Percentiles rank a stretch among this genome's conserved stretches.
Conservation (phyloP, 495 filamentous ascomycete species). For the Penicillium herquei region DNA sequence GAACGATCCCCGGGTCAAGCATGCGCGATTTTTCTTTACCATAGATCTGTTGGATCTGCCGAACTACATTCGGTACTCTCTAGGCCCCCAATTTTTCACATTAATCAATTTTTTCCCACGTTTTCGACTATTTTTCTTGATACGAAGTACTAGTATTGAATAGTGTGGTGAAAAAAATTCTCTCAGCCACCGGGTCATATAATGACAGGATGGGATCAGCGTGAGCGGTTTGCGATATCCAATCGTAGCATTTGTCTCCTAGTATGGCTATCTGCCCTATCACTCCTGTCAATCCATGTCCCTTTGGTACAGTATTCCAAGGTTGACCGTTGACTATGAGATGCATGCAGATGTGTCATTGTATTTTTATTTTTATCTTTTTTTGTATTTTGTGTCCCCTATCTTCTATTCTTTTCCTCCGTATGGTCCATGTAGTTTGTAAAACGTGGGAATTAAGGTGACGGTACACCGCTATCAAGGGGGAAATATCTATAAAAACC, state of each 20-base stretch:
- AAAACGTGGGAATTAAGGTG: background rate
- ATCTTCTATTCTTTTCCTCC: background rate
- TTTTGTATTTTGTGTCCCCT: background rate
- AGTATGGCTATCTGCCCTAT: background rate
- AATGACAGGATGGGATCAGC: constrained; percentile 7
- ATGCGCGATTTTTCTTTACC: constrained; percentile 29
- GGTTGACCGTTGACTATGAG: no score
- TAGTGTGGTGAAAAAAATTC: constrained; percentile 15
- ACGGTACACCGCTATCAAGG: background rate
- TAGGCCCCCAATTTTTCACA: constrained; percentile 6
- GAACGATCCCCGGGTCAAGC: background rate
- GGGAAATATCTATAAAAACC: background rate
- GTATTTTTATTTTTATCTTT: background rate
- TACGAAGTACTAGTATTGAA: no score
- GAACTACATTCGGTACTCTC: constrained; percentile 4
- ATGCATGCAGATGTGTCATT: background rate
- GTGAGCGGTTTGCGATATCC: constrained; percentile 25
- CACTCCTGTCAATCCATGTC: background rate
- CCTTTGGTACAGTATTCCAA: background rate
- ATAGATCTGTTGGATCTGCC: constrained; percentile 5
- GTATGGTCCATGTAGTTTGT: background rate
- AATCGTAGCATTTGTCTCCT: constrained; percentile 10
- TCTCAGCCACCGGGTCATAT: constrained; percentile 10
- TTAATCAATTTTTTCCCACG: background rate
- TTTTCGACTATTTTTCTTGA: no score